Conservation (phyloP, 108 stramenopile species). For the Skeletonema marinoi region DNA sequence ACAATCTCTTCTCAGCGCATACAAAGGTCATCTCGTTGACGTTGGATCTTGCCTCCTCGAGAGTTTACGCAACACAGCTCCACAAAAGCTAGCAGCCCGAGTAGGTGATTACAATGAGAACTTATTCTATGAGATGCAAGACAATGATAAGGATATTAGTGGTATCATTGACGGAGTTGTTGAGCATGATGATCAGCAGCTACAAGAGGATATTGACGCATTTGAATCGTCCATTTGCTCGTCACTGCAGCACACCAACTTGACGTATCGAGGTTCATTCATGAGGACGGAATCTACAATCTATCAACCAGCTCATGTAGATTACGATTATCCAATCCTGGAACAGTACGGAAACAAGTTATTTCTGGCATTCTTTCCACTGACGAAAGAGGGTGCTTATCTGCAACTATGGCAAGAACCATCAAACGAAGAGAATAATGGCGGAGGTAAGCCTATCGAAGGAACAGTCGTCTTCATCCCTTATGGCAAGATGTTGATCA, state of each 20-base stretch:
- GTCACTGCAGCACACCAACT: conserved; percentile 14
- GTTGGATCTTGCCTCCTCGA: conserved; percentile 30
- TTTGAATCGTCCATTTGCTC: conserved; percentile 29
- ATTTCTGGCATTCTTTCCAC: conserved; percentile 62
- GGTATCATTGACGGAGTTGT: background rate
- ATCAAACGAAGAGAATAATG: background rate
- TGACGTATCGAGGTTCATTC: conserved; percentile 54
- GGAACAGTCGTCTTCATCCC: conserved; percentile 66
- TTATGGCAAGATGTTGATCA: conserved; percentile 58
- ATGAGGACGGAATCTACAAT: conserved; percentile 56
- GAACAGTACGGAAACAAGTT: conserved; percentile 32
- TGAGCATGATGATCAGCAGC: background rate
- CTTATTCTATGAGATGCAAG: conserved; percentile 61
- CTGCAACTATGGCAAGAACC: conserved; percentile 58
- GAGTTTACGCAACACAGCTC: conserved; percentile 27
- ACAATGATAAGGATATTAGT: conserved; percentile 11
- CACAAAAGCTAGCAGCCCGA: conserved; percentile 48
- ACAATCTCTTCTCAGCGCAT: conserved; percentile 12
- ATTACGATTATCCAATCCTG: conserved; percentile 61
- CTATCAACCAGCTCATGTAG: conserved; percentile 77
- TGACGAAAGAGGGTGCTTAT: conserved; percentile 64
- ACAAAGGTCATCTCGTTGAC: conserved; percentile 33
- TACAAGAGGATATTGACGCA: conserved; percentile 22
- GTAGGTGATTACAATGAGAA: conserved; percentile 72
- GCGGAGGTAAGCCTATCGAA: background rate